Conservation (phyloP, 164 flowering plant genomes). For the Sedum album region DNA sequence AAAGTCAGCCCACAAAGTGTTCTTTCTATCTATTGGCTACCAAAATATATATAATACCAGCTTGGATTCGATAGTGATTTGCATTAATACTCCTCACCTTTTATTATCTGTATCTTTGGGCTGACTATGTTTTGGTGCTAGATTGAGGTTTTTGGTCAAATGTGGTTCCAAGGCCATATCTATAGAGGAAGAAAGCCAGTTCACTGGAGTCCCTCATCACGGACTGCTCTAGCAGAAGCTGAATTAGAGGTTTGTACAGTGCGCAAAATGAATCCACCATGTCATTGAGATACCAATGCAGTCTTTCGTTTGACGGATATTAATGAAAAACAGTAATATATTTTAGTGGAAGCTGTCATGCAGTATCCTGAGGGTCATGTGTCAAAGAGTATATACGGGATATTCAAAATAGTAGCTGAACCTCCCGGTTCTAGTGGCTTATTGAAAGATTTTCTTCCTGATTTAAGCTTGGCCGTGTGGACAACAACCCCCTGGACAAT, state of each 20-base stretch:
- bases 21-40: too few species aligned
- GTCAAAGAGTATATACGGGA: constrained; percentile 86
- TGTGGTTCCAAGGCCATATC: constrained; percentile 74
- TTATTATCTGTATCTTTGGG: background rate
- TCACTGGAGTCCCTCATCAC: constrained; percentile 97
- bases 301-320: background rate
- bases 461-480: constrained; percentile 83
- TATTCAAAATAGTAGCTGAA: constrained; percentile 52
- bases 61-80: background rate
- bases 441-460: constrained; percentile 63
- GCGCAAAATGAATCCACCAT: background rate
- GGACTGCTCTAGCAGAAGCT: constrained; percentile 99
- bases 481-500: constrained; percentile 99
- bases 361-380: constrained; percentile 96
- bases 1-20: too few species aligned
- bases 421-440: constrained; percentile 39
- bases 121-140: constrained; percentile 19
- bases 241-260: constrained; percentile 68
- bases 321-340: background rate
- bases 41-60: too few species aligned
- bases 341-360: constrained; percentile 16
- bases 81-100: background rate
- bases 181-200: constrained; percentile 95
- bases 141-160: constrained; percentile 93
- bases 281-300: background rate